Base-by-base conservation (phyloP, 352 stramenopile species). In the Phytopythium sindhum region DNA sequence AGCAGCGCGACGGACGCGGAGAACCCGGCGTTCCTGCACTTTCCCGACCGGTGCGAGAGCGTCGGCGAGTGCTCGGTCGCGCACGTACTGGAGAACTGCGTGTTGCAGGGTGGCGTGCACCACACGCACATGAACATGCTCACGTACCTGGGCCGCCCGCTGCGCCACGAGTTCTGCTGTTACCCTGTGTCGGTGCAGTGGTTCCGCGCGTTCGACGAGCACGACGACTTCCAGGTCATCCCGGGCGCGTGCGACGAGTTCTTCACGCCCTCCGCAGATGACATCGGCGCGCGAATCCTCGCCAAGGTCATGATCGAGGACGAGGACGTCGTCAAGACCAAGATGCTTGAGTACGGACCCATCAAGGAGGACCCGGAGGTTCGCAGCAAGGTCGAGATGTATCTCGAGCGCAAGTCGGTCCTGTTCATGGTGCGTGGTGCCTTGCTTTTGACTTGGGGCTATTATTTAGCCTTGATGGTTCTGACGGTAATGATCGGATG, bases 351-450 rank as follows among this genome's bases (percentile, higher is more conserved):
- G 72, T 91, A 88, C 58, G 84, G 84, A 66, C 86, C 86, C 2
- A 90, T 95, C 58, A 86, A 91, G 52, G 86, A 90, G 64, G 86
- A 95, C 66, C 84, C 86, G 2, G 77, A 91, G n/a, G 82, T 95
- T 23, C 80, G 86, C 42, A 91, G 77, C 67, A 92, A 91, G 63
- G 86, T 95, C n/a, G 86, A 95, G 68, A 88, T 83, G 68, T 89
- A 92, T 54, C 67, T 95, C 29, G 86, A 93, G 53, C 71, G 81
- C n/a, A 80, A 86, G 39, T 91, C 86, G 0, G 84, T 92, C 42
- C 73, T 93, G 21, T 95, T 93, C 48, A 95, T 92, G 86, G 74
- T 79, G 54, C n/a, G 63, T 60, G 21, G 42, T 9, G 21, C 7
- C 41, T 23, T n/a, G 14, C 7, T 26, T 2, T 23, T 21, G 7